Evolutionary conservation across 768 basidiomycete species (phyloP).

Genomic region (Tricholomella constricta): DNA sequence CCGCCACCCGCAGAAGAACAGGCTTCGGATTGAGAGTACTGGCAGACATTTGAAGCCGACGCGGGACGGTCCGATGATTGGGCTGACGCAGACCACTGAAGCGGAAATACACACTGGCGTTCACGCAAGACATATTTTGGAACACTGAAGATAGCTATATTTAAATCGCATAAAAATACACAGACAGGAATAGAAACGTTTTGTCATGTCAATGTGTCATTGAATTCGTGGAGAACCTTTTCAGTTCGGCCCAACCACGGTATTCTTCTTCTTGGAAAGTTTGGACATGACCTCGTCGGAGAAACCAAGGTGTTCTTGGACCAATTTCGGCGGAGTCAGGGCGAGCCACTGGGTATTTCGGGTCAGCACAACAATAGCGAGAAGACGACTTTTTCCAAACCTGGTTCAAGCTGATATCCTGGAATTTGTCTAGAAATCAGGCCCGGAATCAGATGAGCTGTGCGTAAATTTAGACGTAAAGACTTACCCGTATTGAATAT

Average conservation of each 20-base stretch:
- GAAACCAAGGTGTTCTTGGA: conserved; percentile 15
- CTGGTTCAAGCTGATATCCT: conserved; percentile 48
- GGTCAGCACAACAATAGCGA: not conserved
- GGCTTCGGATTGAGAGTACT: not conserved
- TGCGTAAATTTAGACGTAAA: not conserved
- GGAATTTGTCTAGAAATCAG: conserved; percentile 26
- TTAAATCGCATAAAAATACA: conserved; percentile 1
- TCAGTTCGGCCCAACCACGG: conserved; percentile 32
- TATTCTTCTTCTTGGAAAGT: conserved; percentile 42
- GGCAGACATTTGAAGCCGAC: not conserved
- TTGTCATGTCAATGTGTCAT: no score
- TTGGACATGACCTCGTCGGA: conserved; percentile 22
- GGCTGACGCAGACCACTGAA: not conserved
- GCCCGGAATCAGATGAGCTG: conserved; percentile 2
- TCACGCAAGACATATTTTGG: not conserved
- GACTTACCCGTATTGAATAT: conserved; percentile 44
- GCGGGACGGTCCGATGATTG: not conserved
- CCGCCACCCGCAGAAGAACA: not conserved
- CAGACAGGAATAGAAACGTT: not conserved
- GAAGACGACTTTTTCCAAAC: conserved; percentile 23
- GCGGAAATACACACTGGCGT: no score
- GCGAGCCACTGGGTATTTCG: conserved; percentile 22
- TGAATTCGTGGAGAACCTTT: not conserved
- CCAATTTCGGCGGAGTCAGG: conserved; percentile 20
- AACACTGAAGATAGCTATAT: not conserved